Percentiles rank a stretch among this genome's conserved stretches.
Conservation (phyloP, 1,139 yeast genomes). For the Petasospora rhodanensis region DNA sequence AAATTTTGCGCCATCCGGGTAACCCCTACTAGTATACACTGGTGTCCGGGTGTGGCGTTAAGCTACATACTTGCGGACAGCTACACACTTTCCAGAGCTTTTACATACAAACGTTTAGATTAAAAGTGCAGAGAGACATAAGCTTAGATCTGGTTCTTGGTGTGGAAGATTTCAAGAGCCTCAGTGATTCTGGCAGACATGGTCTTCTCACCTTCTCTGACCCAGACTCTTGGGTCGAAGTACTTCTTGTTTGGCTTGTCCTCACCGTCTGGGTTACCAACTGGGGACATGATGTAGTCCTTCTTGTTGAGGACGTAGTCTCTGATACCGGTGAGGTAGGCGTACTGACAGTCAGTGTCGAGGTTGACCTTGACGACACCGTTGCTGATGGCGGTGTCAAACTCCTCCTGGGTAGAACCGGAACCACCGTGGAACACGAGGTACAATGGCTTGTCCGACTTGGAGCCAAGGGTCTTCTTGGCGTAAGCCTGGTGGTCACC, state of each 20-base stretch:
- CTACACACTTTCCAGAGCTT: too few species aligned
- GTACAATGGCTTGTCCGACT: slow-evolving; percentile 73
- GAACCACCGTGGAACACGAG: slow-evolving; percentile 99
- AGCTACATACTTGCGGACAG: too few species aligned
- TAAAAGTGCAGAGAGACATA: too few species aligned
- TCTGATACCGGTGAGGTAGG: slow-evolving; percentile 94
- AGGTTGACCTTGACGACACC: slow-evolving; percentile 99
- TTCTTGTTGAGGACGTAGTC: slow-evolving; percentile 94
- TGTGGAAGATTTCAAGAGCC: slow-evolving; percentile 85
- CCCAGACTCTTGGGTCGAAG: slow-evolving; percentile 99
- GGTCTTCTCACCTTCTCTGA: slow-evolving; percentile 99
- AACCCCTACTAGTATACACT: too few species aligned
- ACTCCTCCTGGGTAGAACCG: slow-evolving; percentile 91
- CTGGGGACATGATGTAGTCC: slow-evolving; percentile 83
- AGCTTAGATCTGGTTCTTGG: slow-evolving; percentile 55
- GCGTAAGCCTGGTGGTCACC: slow-evolving; percentile 94
- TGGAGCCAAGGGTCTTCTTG: slow-evolving; percentile 54
- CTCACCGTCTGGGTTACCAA: slow-evolving; percentile 99
- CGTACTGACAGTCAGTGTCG: slow-evolving; percentile 98
- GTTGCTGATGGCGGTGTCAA: slow-evolving; percentile 80
- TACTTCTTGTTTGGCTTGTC: slow-evolving; percentile 99
- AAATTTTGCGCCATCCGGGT: too few species aligned
- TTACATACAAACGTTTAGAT: not conserved
- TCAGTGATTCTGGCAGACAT: slow-evolving; percentile 82
- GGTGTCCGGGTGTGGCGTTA: too few species aligned